Conservation (phyloP, 176 grass and related monocot genomes). For the Triticum monococcum region DNA sequence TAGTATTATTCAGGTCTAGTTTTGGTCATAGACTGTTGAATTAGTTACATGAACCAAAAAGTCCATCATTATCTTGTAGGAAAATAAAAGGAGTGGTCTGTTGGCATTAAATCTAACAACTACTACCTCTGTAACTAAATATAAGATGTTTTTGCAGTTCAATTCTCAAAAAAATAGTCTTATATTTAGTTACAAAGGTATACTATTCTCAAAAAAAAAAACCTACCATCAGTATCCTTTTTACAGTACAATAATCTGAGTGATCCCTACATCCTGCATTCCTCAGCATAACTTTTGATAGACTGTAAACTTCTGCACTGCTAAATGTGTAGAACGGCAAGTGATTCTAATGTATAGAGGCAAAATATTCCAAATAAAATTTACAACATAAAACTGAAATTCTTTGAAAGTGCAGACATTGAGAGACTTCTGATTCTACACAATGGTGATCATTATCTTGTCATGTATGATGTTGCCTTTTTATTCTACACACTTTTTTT, state of each 20-base stretch:
- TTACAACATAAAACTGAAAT: not conserved
- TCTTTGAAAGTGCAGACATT: not conserved
- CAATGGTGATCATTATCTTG: not conserved
- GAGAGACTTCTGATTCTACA: not conserved
- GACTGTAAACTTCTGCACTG: not conserved
- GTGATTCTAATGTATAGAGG: not conserved
- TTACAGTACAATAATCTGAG: not conserved
- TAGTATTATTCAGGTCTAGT: not conserved
- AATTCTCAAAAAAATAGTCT: too few relatives aligned
- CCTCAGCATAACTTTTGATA: not conserved
- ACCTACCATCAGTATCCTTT: not conserved
- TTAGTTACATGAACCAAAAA: not conserved
- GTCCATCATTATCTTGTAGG: not conserved
- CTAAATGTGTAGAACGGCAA: conserved; percentile 5
- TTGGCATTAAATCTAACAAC: not conserved
- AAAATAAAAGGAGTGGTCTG: not conserved
- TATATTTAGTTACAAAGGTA: too few relatives aligned
- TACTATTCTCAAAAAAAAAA: too few relatives aligned
- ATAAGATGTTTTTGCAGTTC: too few relatives aligned
- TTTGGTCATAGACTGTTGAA: not conserved
- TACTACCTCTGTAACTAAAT: not conserved
- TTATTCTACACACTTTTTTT: not conserved
- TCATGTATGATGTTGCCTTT: not conserved
- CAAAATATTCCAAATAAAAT: not conserved
- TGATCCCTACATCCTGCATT: not conserved